phyloP scores from a whole-genome alignment of 306 rosid species.

The Inga leiocalycina region DNA sequence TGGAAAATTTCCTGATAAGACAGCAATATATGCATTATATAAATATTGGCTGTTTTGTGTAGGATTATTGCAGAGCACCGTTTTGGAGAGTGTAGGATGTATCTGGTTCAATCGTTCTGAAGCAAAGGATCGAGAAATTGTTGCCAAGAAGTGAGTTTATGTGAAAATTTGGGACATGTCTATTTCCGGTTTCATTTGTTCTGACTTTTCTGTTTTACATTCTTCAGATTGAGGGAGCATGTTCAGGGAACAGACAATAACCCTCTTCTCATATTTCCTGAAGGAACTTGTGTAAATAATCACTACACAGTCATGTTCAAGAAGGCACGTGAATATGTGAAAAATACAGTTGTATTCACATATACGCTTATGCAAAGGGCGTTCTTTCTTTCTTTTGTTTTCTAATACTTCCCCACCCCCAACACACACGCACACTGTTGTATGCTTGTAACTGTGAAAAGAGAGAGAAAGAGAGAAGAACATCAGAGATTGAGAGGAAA shows the following conservation, averaged over 20 bases:
- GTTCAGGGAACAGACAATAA: constrained; percentile 84
- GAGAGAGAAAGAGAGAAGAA: too few relatives aligned
- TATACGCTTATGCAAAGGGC: neutral
- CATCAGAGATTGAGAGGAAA: too few relatives aligned
- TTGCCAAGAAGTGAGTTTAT: constrained; percentile 81
- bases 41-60: constrained; percentile 25
- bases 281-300: constrained; percentile 98
- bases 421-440: too few relatives aligned
- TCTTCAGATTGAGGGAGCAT: constrained; percentile 84
- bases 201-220: constrained; percentile 31
- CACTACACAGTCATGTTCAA: constrained; percentile 97
- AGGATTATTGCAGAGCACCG: constrained; percentile 96
- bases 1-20: neutral
- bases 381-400: too few relatives aligned
- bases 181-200: constrained; percentile 21
- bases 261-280: constrained; percentile 98
- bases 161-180: constrained; percentile 14
- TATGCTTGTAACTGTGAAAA: too few relatives aligned
- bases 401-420: too few relatives aligned
- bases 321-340: constrained; percentile 57
- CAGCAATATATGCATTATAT: neutral
- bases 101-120: constrained; percentile 95
- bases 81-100: constrained; percentile 93
- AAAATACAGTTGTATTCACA: constrained; percentile 19
- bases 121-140: constrained; percentile 92